A percentile compares a stretch with the other conserved stretches of the same genome.
These are phyloP conservation scores for Pichia sp. DNA, from an alignment of 1,139 yeast genomes.

Conservation along the genomic window DNA sequence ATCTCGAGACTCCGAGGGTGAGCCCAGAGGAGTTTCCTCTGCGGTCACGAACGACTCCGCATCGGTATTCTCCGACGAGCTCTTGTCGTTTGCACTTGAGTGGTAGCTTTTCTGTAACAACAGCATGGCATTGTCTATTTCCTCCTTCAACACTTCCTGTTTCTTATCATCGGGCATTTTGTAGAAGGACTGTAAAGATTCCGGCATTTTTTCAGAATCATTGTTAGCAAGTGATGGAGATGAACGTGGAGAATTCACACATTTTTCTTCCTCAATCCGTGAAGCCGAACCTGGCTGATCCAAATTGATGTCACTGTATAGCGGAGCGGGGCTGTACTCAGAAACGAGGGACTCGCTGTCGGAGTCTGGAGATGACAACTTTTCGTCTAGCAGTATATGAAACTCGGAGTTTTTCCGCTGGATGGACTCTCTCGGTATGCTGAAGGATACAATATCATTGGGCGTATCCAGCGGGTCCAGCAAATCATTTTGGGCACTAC, in stretches of 20 bases:
- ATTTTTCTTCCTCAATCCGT: not conserved
- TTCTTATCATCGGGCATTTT: constrained; percentile 3
- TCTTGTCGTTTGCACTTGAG: not conserved
- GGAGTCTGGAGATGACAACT: not conserved
- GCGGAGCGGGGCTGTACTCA: not conserved
- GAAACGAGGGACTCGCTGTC: not conserved
- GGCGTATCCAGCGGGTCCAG: not conserved
- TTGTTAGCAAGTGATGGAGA: not conserved
- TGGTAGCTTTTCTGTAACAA: not conserved
- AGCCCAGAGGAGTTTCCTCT: constrained; percentile 2
- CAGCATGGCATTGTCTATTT: constrained; percentile 14
- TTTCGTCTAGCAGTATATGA: constrained; percentile 1
- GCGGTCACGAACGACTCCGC: constrained; percentile 10
- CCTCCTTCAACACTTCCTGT: constrained; percentile 11
- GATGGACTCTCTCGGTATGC: constrained; percentile 3
- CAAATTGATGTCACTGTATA: not conserved
- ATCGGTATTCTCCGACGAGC: constrained; percentile 1
- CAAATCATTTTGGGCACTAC: not conserved
- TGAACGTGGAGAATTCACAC: not conserved
- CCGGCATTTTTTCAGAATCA: not conserved
- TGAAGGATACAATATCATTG: not conserved
- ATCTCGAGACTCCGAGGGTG: not conserved
- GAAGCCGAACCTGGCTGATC: too few relatives aligned
- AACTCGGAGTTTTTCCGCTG: constrained; percentile 1
- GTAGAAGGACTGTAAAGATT: not conserved